Conservation (phyloP, 108 stramenopile genomes). For the Cyclostephanos tholiformis region DNA sequence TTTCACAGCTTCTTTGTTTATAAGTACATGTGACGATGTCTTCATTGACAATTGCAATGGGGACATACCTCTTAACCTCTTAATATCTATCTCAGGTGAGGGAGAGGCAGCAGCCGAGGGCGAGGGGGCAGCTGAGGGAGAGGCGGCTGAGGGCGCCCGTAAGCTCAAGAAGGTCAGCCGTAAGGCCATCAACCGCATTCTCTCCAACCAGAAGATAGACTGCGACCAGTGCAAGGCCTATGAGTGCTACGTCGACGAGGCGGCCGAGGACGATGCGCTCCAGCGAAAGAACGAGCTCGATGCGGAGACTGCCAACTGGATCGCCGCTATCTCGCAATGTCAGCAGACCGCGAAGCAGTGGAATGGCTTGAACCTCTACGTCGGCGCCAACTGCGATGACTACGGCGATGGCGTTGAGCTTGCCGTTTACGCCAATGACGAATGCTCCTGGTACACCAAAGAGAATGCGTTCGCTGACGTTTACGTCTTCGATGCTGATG, state of each 20-base stretch:
- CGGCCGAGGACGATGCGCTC: constrained; percentile 9
- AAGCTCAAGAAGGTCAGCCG: constrained; percentile 19
- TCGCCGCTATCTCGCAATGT: constrained; percentile 27
- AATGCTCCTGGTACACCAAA: constrained; percentile 23
- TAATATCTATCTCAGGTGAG: neutral
- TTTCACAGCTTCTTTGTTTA: neutral
- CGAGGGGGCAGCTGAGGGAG: constrained; percentile 3
- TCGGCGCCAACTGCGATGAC: constrained; percentile 22
- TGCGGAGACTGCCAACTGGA: constrained; percentile 31
- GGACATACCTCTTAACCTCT: neutral
- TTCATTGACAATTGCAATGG: neutral
- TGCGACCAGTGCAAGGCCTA: constrained; percentile 30
- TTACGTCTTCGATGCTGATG: constrained; percentile 14
- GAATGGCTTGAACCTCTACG: constrained; percentile 25
- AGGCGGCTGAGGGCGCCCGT: constrained; percentile 17
- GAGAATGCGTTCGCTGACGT: constrained; percentile 10
- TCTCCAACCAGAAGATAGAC: constrained; percentile 18
- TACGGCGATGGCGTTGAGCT: constrained; percentile 37
- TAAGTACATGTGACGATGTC: neutral
- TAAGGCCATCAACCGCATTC: constrained; percentile 24
- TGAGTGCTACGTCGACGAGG: constrained; percentile 24
- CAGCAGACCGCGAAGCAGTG: constrained; percentile 11
- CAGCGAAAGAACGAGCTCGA: constrained; percentile 18
- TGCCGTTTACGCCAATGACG: constrained; percentile 28
- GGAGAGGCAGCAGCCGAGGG: constrained; percentile 9